Evolutionary conservation across 306 rosid genomes (phyloP), one percentile per base, ranked within the genome.

Genomic region (Fragaria iinumae): DNA sequence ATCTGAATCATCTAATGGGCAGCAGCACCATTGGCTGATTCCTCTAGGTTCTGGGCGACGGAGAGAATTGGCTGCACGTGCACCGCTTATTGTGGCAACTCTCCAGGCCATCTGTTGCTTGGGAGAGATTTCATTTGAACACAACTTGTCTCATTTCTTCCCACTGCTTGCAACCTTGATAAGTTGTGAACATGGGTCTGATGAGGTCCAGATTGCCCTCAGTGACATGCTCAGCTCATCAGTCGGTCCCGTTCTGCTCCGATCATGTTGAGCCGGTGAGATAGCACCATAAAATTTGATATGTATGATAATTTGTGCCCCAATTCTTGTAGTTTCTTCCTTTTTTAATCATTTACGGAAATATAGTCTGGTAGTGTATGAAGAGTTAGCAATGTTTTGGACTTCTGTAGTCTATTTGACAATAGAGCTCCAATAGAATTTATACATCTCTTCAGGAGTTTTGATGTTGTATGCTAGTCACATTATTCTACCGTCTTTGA

Each of bases 171-270:
- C 97, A 41, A 86, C 83, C 87, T 86, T 96, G 92, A 86, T 91
- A 70, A 83, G 98, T 67, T 93, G 99, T 72, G 98, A 96, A 75
- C 98, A 96, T 68, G 99, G 99, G 32, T 91, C 99, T n/a, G 86
- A 83, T 44, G 99, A 93, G 66, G 91, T 96, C 73, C 98, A 96
- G 87, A 77, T 77, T 29, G 97, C 98, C 71, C 96, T 96, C 67
- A 86, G 93, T 65, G 97, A 93, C 67, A 96, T 96, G 96, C 94
- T 93, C 76, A 84, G 88, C 84, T 87, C 87, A 67, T 82, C 98
- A 2, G 86, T 96, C 20, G 99, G 99, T 79, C 98, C 99, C 44
- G 72, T 96, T 82, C 83, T 96, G 73, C 91, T 91, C 55, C 90
- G 87, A 12, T 88, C 97, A 23, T 86, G 91, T 86, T 93, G 92